Percentiles rank a stretch among this genome's conserved stretches.
Evolutionary conservation across 805 yeast species (phyloP).

Genomic region (Yarrowia sp.): DNA sequence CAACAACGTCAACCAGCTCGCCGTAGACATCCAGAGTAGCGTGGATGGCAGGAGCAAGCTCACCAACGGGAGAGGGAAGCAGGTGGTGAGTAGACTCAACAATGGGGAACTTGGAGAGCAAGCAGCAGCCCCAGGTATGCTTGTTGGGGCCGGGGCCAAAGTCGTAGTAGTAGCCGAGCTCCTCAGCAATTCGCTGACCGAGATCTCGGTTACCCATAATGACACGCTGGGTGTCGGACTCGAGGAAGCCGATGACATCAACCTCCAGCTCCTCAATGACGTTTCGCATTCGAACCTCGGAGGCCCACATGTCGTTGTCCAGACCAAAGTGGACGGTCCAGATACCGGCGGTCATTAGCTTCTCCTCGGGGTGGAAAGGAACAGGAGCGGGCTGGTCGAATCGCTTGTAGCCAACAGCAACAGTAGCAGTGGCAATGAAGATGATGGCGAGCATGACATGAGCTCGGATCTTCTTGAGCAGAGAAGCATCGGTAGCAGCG

Average conservation of each 20-base stretch:
- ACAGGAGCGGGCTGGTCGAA: conserved; percentile 66
- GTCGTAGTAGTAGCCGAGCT: conserved; percentile 92
- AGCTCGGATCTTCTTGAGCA: conserved; percentile 44
- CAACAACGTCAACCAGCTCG: conserved; percentile 85
- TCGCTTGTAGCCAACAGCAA: conserved; percentile 62
- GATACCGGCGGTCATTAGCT: conserved; percentile 88
- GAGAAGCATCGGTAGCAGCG: conserved; percentile 42
- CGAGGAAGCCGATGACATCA: conserved; percentile 89
- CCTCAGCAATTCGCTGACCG: conserved; percentile 90
- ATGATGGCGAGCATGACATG: conserved; percentile 47
- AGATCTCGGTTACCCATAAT: conserved; percentile 95
- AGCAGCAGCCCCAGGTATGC: conserved; percentile 97
- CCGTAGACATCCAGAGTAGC: conserved; percentile 95
- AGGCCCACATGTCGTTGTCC: conserved; percentile 98
- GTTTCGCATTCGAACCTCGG: conserved; percentile 87
- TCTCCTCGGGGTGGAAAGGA: conserved; percentile 73
- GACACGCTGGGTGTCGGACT: conserved; percentile 90
- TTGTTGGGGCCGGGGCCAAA: conserved; percentile 98
- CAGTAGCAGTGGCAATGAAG: conserved; percentile 56
- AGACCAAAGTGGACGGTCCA: conserved; percentile 98
- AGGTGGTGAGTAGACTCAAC: conserved; percentile 87
- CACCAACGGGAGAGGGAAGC: conserved; percentile 96
- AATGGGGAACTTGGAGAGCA: conserved; percentile 93
- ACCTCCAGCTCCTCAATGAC: conserved; percentile 84
- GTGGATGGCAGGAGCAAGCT: conserved; percentile 96